These are phyloP conservation scores for Dillenia turbinata DNA, from an alignment of 164 flowering plant species.

Conservation along the genomic window DNA sequence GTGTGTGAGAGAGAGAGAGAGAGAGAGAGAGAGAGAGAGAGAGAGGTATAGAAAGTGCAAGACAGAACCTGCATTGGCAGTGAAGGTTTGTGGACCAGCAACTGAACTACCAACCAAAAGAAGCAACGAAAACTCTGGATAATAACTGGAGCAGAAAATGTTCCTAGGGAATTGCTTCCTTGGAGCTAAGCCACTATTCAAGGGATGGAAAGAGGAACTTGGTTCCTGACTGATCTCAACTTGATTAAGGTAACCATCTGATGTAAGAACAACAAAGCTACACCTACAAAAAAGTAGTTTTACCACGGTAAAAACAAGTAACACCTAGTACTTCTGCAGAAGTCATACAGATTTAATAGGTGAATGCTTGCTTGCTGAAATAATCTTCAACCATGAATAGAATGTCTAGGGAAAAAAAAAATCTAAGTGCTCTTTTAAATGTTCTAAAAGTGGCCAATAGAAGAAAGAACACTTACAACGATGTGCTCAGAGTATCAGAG, in stretches of 20 bases:
- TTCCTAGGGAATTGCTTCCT: conserved; percentile 38
- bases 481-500: conserved; percentile 33
- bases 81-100: conserved; percentile 15
- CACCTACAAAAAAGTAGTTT: conserved; percentile 45
- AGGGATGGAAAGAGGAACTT: conserved; percentile 37
- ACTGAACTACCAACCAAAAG: conserved; percentile 44
- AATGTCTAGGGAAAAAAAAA: neutral
- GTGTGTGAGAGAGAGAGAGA: no score
- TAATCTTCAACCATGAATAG: neutral
- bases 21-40: no score
- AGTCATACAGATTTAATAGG: neutral
- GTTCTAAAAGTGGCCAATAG: neutral
- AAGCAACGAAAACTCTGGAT: conserved; percentile 45
- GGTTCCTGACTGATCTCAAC: conserved; percentile 65
- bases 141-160: conserved; percentile 61
- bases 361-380: neutral
- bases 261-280: conserved; percentile 54
- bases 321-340: neutral
- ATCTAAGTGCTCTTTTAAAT: neutral
- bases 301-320: neutral
- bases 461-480: conserved; percentile 56
- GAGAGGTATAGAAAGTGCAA: neutral
- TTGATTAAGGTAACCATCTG: conserved; percentile 75
- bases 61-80: conserved; percentile 39
- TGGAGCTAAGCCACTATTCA: conserved; percentile 18